phyloP scores from a whole-genome alignment of 1,284 basidiomycete species.

The Moesziomyces sp. region DNA sequence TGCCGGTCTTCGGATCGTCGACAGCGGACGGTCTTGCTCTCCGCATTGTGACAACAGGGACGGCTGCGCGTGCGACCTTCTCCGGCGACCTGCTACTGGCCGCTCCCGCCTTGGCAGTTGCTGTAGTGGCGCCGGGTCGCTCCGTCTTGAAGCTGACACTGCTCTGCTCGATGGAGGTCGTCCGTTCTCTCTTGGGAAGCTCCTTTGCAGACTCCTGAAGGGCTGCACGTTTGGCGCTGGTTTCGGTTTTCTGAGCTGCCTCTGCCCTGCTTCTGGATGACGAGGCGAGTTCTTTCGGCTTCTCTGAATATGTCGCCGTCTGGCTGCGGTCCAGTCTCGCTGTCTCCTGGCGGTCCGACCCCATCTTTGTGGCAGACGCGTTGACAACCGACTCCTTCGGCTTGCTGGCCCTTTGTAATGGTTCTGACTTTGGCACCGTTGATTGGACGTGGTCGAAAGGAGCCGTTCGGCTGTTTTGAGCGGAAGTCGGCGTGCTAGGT shows the following conservation, averaged over 20 bases:
- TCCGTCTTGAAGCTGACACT: background rate
- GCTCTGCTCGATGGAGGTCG: background rate
- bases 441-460: background rate
- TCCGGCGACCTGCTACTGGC: conserved; percentile 1
- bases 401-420: conserved; percentile 4
- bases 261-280: background rate
- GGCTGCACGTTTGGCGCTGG: background rate
- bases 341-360: too few relatives aligned
- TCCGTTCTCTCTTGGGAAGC: background rate
- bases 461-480: background rate
- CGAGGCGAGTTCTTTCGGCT: background rate
- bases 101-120: background rate
- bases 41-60: conserved; percentile 30
- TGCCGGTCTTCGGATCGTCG: background rate
- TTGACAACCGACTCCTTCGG: background rate
- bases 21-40: conserved; percentile 12
- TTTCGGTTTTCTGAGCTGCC: background rate
- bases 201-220: background rate
- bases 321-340: too few relatives aligned
- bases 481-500: background rate
- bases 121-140: background rate
- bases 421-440: background rate
- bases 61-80: conserved; percentile 3
- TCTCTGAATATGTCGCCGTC: background rate
- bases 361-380: too few relatives aligned